Conservation (phyloP, 108 stramenopile genomes). For the Hondaea fermentalgiana region DNA sequence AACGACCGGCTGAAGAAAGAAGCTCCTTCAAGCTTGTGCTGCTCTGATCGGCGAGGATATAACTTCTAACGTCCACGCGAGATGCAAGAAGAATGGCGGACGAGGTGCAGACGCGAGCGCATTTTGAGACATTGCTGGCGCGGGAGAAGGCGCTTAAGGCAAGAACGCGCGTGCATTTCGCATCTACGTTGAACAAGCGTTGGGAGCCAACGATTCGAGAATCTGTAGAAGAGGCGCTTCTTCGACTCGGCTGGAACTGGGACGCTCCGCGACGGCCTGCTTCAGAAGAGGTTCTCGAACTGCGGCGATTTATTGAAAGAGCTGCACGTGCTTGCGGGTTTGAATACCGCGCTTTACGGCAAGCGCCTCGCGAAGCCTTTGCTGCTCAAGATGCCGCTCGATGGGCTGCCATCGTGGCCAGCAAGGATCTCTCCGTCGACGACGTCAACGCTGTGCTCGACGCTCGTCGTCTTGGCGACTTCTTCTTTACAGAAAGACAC, state of each 20-base stretch:
- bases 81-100: no score
- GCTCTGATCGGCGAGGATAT: no score
- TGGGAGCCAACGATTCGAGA: background rate
- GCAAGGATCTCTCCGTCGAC: background rate
- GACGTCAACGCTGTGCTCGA: background rate
- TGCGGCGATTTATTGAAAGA: background rate
- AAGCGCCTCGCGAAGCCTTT: background rate
- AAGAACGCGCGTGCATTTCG: background rate
- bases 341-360: background rate
- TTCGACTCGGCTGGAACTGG: background rate
- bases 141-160: background rate
- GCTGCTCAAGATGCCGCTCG: background rate
- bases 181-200: background rate
- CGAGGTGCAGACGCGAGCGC: no score
- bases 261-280: no score
- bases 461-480: background rate
- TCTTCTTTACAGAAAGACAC: background rate
- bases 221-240: background rate
- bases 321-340: background rate
- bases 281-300: background rate
- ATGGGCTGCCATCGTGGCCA: background rate
- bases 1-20: no score
- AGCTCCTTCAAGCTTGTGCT: no score
- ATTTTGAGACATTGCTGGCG: background rate
- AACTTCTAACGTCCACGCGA: no score